Evolutionary conservation across 495 filamentous ascomycete genomes (phyloP).

Genomic region (Astrocystis sublimbata): DNA sequence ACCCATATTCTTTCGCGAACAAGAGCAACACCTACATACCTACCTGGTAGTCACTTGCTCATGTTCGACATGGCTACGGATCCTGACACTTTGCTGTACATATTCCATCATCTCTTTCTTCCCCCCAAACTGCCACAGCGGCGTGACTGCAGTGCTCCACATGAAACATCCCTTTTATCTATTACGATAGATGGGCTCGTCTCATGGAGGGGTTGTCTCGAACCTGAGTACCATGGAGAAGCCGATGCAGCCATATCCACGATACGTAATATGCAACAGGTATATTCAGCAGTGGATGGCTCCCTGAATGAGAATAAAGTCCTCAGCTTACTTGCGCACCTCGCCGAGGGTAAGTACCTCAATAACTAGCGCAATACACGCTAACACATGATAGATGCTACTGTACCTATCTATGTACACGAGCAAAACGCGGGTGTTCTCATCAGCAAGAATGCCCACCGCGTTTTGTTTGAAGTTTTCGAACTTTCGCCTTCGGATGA

Average conservation of each 20-base stretch:
- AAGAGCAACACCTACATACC: not conserved
- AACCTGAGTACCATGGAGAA: constrained; percentile 10
- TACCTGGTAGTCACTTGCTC: too few species aligned
- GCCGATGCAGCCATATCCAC: constrained; percentile 7
- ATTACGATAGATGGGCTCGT: not conserved
- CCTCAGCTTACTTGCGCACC: not conserved
- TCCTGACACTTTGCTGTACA: constrained; percentile 24
- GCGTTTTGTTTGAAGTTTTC: constrained; percentile 53
- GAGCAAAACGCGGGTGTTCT: constrained; percentile 62
- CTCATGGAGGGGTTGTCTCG: not conserved
- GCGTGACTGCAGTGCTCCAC: constrained; percentile 33
- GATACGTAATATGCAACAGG: constrained; percentile 25
- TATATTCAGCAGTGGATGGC: constrained; percentile 18
- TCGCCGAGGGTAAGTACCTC: constrained; percentile 3
- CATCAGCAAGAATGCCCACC: constrained; percentile 32
- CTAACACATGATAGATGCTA: constrained; percentile 16
- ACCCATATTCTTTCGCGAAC: not conserved
- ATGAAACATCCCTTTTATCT: constrained; percentile 17
- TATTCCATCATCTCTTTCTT: constrained; percentile 59
- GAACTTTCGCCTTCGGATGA: constrained; percentile 54
- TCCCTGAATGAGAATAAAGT: not conserved
- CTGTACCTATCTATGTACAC: constrained; percentile 45
- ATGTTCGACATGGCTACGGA: not conserved
- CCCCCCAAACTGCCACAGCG: constrained; percentile 56
- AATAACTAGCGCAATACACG: not conserved